A percentile compares a stretch with the other conserved stretches of the same genome.
These are phyloP conservation scores for Pythium insidiosum DNA, from an alignment of 352 stramenopile species.

Conservation along the genomic window DNA sequence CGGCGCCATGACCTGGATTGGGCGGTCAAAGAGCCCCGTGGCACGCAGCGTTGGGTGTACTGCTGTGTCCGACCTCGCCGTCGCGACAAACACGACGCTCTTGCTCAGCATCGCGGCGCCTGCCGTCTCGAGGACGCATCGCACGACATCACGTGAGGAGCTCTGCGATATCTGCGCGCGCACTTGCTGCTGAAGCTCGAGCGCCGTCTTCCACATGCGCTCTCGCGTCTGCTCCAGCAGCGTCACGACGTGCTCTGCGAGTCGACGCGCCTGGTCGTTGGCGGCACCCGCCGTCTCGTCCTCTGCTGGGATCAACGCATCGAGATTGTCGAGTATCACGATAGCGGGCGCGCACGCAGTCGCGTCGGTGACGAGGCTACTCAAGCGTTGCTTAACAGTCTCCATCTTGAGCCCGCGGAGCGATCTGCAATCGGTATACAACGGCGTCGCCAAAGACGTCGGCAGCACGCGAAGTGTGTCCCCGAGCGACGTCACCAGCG, in stretches of 20 bases:
- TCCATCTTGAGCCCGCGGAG: slow-evolving; percentile 86
- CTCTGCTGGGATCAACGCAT: slow-evolving; percentile 75
- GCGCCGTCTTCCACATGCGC: slow-evolving; percentile 50
- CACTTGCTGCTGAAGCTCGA: slow-evolving; percentile 36
- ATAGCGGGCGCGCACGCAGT: slow-evolving; percentile 37
- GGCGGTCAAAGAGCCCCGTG: slow-evolving; percentile 62
- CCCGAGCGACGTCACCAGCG: slow-evolving; percentile 39
- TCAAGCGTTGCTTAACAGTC: slow-evolving; percentile 58
- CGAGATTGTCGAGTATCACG: slow-evolving; percentile 78
- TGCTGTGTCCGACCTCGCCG: slow-evolving; percentile 44
- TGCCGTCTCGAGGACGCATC: slow-evolving; percentile 34
- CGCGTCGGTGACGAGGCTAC: slow-evolving; percentile 46
- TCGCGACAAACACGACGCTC: slow-evolving; percentile 55
- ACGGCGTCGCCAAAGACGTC: slow-evolving; percentile 29
- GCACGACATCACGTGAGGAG: slow-evolving; percentile 14
- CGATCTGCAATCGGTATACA: slow-evolving; percentile 55
- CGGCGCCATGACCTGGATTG: slow-evolving; percentile 44
- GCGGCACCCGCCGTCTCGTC: slow-evolving; percentile 54
- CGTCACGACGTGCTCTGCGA: slow-evolving; percentile 66
- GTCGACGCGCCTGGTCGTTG: slow-evolving; percentile 84
- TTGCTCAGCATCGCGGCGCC: slow-evolving; percentile 55
- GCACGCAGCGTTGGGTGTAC: slow-evolving; percentile 58
- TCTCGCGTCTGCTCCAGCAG: slow-evolving; percentile 42
- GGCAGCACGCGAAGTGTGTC: slow-evolving; percentile 23
- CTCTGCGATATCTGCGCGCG: slow-evolving; percentile 6